Conservation (phyloP, 306 rosid species). For the Cucumis melo region DNA sequence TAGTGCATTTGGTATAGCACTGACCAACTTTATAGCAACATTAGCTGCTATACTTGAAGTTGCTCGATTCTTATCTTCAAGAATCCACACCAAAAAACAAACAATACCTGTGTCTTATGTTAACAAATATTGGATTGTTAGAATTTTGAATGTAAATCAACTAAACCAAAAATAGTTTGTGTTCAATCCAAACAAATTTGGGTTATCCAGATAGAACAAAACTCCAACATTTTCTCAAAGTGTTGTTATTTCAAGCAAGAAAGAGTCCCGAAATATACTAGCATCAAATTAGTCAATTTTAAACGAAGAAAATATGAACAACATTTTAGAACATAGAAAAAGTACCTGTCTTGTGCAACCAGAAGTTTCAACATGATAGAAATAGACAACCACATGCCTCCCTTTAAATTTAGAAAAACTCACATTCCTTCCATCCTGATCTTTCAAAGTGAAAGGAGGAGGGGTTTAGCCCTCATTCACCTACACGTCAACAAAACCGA, state of each 20-base stretch:
- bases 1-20: conserved; percentile 32
- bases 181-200: too few species aligned
- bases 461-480: conserved; percentile 65
- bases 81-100: conserved; percentile 65
- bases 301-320: neutral
- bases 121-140: too few species aligned
- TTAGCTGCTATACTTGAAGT: conserved; percentile 40
- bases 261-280: neutral
- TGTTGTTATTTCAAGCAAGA: neutral
- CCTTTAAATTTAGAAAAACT: conserved; percentile 76
- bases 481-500: conserved; percentile 19
- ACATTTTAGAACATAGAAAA: neutral
- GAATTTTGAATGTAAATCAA: too few species aligned
- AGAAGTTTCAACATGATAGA: conserved; percentile 94
- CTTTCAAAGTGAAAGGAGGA: conserved; percentile 69
- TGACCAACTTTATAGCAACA: conserved; percentile 42
- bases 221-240: neutral
- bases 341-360: conserved; percentile 92
- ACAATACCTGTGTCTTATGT: too few species aligned
- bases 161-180: too few species aligned
- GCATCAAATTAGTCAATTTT: neutral
- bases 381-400: conserved; percentile 72
- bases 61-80: conserved; percentile 33
- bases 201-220: too few species aligned
- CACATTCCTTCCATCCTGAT: conserved; percentile 68